Evolutionary conservation across 305 asterid species (phyloP).

Genomic region (Stenogyne calaminthoides): DNA sequence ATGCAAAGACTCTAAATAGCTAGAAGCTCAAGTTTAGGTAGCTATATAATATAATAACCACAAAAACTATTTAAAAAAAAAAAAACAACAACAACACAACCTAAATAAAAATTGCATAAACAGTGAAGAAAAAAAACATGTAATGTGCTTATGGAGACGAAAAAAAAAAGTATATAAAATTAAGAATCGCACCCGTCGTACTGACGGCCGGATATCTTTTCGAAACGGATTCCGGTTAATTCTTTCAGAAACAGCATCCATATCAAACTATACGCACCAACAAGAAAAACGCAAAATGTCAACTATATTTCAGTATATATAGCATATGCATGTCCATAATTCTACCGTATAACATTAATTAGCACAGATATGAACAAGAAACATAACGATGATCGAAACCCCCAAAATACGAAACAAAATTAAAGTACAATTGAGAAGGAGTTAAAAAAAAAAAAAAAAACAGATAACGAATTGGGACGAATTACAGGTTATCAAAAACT

Average conservation of each 20-base stretch:
- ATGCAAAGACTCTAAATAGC: background rate
- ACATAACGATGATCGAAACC: slow-evolving; percentile 2
- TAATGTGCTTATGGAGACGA: background rate
- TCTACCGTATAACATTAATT: slow-evolving; percentile 1
- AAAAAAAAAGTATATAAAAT: background rate
- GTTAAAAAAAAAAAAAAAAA: background rate
- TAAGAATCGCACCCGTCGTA: slow-evolving; percentile 32
- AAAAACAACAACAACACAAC: background rate
- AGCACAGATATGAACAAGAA: slow-evolving; percentile 11
- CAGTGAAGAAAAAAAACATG: slow-evolving; percentile 2
- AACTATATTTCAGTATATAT: slow-evolving; percentile 12
- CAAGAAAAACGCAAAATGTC: slow-evolving; percentile 17
- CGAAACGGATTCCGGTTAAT: slow-evolving; percentile 22
- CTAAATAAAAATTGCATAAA: slow-evolving; percentile 13
- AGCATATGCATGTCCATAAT: slow-evolving; percentile 26
- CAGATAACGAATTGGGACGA: background rate
- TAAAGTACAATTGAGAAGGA: background rate
- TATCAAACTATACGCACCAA: slow-evolving; percentile 32
- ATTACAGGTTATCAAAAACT: background rate
- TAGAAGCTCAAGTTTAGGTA: background rate
- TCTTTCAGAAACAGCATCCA: slow-evolving; percentile 40
- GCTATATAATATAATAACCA: background rate
- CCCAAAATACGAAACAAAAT: slow-evolving; percentile 22
- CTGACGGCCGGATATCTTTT: slow-evolving; percentile 38
- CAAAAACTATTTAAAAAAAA: too few relatives aligned